Evolutionary conservation across 106 monocot genomes (phyloP).

Genomic region (Allium cepa): DNA sequence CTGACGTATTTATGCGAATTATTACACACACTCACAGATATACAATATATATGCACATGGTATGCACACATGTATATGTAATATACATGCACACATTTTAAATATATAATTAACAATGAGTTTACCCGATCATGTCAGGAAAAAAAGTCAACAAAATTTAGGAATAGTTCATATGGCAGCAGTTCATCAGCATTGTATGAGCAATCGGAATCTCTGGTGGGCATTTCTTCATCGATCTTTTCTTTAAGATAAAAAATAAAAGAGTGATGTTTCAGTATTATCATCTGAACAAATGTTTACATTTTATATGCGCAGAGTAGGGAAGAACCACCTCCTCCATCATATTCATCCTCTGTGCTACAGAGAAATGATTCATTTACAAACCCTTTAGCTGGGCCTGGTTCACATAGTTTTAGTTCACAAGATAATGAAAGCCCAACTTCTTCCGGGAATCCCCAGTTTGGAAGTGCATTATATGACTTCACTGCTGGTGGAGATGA

Average conservation of each 20-base stretch:
- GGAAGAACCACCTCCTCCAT: constrained; percentile 75
- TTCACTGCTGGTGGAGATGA: constrained; percentile 98
- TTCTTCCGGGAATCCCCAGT: constrained; percentile 49
- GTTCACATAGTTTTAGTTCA: constrained; percentile 49
- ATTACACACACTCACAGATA: too few species aligned
- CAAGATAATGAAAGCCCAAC: constrained; percentile 34
- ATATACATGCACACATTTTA: too few species aligned
- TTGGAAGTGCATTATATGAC: constrained; percentile 89
- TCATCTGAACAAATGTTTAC: not conserved
- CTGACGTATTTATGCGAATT: too few species aligned
- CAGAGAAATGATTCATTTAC: constrained; percentile 84
- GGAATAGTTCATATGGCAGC: constrained; percentile 20
- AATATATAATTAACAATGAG: not conserved
- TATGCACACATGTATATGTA: too few species aligned
- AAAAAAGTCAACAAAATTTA: constrained; percentile 27
- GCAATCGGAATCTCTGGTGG: constrained; percentile 40
- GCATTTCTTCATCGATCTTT: not conserved
- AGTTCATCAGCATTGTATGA: constrained; percentile 28
- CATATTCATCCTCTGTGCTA: constrained; percentile 47
- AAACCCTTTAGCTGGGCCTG: constrained; percentile 59
- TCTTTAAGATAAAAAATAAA: constrained; percentile 33
- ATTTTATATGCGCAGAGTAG: constrained; percentile 37
- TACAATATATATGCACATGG: too few species aligned
- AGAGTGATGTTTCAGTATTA: constrained; percentile 21
- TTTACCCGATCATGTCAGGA: constrained; percentile 26